A percentile compares a stretch with the other conserved stretches of the same genome.
Conservation (phyloP, 2,329 filamentous ascomycete species). For the Zelopaecilomyces penicillatus region DNA sequence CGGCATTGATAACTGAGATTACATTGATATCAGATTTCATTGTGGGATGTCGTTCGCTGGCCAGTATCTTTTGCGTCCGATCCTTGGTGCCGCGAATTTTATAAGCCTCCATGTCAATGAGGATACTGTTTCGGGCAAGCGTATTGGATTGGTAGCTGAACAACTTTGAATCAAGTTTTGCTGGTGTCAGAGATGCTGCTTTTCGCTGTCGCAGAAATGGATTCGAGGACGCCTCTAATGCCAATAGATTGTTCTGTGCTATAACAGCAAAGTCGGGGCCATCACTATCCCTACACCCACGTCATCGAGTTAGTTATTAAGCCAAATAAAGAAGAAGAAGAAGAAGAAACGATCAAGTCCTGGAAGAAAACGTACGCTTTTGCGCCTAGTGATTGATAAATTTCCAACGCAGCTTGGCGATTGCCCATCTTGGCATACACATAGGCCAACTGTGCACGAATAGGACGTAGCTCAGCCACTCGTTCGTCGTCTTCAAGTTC, state of each 20-base stretch:
- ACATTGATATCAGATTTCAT: constrained; percentile 26
- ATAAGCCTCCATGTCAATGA: constrained; percentile 56
- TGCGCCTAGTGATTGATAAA: constrained; percentile 54
- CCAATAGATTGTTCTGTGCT: constrained; percentile 54
- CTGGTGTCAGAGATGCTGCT: constrained; percentile 44
- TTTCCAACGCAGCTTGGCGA: constrained; percentile 52
- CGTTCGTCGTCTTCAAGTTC: constrained; percentile 69
- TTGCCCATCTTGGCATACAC: constrained; percentile 61
- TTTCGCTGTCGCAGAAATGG: constrained; percentile 60
- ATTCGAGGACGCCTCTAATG: constrained; percentile 43
- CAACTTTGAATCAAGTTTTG: constrained; percentile 51
- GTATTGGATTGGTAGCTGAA: constrained; percentile 60
- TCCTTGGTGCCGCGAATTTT: constrained; percentile 56
- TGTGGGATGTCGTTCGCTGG: constrained; percentile 18
- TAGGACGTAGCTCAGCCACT: constrained; percentile 63
- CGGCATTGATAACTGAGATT: constrained; percentile 53
- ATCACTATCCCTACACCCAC: constrained; percentile 3
- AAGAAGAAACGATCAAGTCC: background rate
- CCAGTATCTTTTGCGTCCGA: constrained; percentile 36
- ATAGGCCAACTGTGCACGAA: constrained; percentile 68
- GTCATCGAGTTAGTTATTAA: background rate
- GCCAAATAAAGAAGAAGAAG: background rate
- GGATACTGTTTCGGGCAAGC: constrained; percentile 52
- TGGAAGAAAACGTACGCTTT: constrained; percentile 44
- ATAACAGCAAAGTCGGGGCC: constrained; percentile 60